These are phyloP conservation scores for Dryas octopetala DNA, from an alignment of 306 rosid genomes.

Conservation along the genomic window DNA sequence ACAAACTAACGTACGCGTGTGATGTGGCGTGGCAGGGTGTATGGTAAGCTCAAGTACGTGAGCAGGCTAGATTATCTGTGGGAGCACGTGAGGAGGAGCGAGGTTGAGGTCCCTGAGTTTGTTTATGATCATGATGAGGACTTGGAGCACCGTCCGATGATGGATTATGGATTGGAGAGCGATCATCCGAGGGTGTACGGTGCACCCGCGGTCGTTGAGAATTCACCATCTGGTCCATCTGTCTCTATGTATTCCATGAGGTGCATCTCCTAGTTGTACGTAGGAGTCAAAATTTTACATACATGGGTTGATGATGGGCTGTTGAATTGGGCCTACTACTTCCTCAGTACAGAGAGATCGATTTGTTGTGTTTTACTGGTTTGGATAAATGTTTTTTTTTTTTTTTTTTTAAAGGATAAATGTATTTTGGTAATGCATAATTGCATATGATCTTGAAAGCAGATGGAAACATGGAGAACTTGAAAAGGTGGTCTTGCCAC, in stretches of 20 bases:
- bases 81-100: constrained; percentile 76
- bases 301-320: neutral
- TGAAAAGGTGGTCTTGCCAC: too few relatives aligned
- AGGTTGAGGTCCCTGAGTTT: constrained; percentile 74
- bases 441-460: too few relatives aligned
- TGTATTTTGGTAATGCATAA: too few relatives aligned
- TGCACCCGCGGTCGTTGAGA: constrained; percentile 42
- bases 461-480: too few relatives aligned
- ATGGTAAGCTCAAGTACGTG: constrained; percentile 74
- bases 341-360: neutral
- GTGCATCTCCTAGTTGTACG: constrained; percentile 61
- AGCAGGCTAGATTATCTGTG: constrained; percentile 77
- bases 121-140: constrained; percentile 91
- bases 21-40: constrained; percentile 54
- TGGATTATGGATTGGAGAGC: constrained; percentile 91
- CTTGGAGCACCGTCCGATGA: constrained; percentile 85
- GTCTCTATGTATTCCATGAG: constrained; percentile 82
- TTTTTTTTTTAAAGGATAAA: too few relatives aligned
- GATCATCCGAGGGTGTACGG: constrained; percentile 77
- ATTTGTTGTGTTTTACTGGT: too few relatives aligned
- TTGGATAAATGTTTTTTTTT: too few relatives aligned
- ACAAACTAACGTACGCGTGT: constrained; percentile 18
- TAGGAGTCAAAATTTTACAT: neutral
- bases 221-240: constrained; percentile 58
- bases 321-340: neutral